Evolutionary conservation across 345 rosid species (phyloP).

Genomic region (Murraya koenigii): DNA sequence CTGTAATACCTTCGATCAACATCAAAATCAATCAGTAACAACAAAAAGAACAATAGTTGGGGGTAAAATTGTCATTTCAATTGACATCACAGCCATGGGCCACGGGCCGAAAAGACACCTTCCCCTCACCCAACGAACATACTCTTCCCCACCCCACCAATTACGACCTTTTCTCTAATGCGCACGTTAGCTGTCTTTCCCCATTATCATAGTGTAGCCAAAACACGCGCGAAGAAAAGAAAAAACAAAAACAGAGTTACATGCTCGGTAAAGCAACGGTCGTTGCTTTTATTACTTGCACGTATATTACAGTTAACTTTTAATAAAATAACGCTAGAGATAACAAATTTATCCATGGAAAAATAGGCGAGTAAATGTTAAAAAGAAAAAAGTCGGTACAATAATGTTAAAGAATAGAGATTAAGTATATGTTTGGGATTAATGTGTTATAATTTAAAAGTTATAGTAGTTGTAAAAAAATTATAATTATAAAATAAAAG

Average conservation of each 20-base stretch:
- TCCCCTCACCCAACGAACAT: conserved; percentile 19
- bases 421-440: too few relatives aligned
- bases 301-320: too few relatives aligned
- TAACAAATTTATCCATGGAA: too few relatives aligned
- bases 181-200: conserved; percentile 36
- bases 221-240: not conserved
- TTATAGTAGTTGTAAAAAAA: too few relatives aligned
- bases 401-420: too few relatives aligned
- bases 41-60: not conserved
- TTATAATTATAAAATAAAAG: too few relatives aligned
- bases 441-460: too few relatives aligned
- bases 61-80: conserved; percentile 18
- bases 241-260: not conserved
- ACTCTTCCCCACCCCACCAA: conserved; percentile 14
- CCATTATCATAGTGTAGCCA: not conserved
- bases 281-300: too few relatives aligned
- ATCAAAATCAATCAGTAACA: not conserved
- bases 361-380: too few relatives aligned
- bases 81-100: not conserved
- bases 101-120: conserved; percentile 8
- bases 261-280: too few relatives aligned
- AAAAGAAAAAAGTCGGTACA: too few relatives aligned
- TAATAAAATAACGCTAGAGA: too few relatives aligned
- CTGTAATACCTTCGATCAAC: conserved; percentile 13
- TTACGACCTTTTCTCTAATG: not conserved